Evolutionary conservation across 2,329 filamentous ascomycete genomes (phyloP).

Genomic region (Helotiales sp.): DNA sequence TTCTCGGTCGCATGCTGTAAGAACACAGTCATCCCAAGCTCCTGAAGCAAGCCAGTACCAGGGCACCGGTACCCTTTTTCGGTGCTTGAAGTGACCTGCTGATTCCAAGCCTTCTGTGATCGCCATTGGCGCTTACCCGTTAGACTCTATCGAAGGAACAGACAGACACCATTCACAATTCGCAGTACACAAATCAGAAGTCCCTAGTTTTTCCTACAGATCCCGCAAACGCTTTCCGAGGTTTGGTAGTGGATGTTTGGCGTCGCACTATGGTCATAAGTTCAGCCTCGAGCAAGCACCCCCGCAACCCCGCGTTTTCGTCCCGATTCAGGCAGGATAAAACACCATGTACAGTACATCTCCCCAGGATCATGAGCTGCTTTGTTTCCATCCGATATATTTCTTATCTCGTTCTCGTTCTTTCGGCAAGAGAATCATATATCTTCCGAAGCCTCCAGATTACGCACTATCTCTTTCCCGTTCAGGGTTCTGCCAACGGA

Average conservation of each 20-base stretch:
- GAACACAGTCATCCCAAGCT: background rate
- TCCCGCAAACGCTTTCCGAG: conserved; percentile 2
- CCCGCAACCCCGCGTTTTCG: conserved; percentile 7
- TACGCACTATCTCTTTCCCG: background rate
- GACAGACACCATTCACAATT: too few relatives aligned
- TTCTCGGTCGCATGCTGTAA: background rate
- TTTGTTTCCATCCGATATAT: background rate
- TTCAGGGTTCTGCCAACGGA: background rate
- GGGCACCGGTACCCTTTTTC: background rate
- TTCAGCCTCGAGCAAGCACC: conserved; percentile 1
- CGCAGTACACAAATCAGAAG: background rate
- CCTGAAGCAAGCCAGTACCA: background rate
- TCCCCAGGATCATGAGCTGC: background rate
- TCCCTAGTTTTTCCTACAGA: background rate
- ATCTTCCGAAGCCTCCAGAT: background rate
- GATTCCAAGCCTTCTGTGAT: background rate
- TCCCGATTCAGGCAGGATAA: background rate
- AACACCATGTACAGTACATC: background rate
- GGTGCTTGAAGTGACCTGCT: background rate
- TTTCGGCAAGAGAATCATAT: background rate
- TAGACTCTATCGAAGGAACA: background rate
- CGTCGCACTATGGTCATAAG: background rate
- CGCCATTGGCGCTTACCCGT: background rate
- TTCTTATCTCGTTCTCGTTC: background rate
- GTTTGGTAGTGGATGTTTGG: background rate